Evolutionary conservation across 169 alveolate genomes (phyloP).

Genomic region (Cryptosporidium parvum): DNA sequence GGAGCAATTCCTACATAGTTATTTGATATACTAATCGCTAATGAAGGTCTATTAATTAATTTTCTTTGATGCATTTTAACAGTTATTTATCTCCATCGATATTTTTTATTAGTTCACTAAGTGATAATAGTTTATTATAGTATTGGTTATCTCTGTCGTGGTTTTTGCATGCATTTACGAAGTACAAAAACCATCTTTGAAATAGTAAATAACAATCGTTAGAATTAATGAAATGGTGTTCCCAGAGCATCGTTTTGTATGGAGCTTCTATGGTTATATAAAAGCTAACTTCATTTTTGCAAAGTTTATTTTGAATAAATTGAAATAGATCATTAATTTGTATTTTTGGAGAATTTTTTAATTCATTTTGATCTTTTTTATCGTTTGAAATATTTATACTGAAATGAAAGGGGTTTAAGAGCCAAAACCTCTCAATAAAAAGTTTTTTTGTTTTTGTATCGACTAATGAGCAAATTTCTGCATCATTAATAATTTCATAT

Average conservation of each 20-base stretch:
- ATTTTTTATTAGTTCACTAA: neutral
- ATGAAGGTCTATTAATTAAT: neutral
- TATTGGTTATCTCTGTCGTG: slow-evolving; percentile 17
- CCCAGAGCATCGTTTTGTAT: slow-evolving; percentile 48
- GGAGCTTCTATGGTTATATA: slow-evolving; percentile 8
- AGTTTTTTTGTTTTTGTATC: slow-evolving; percentile 34
- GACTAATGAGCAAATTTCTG: slow-evolving; percentile 7
- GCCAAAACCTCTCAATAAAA: slow-evolving; percentile 66
- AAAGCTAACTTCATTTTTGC: neutral
- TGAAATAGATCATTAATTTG: slow-evolving; percentile 47
- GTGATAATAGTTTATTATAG: slow-evolving; percentile 2
- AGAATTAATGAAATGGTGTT: slow-evolving; percentile 45
- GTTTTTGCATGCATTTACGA: neutral
- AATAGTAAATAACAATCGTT: slow-evolving; percentile 36
- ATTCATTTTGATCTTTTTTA: neutral
- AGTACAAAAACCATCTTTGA: slow-evolving; percentile 20
- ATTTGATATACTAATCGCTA: neutral
- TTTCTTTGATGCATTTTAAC: neutral
- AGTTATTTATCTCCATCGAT: neutral
- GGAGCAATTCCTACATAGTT: slow-evolving; percentile 62
- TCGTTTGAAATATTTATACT: neutral
- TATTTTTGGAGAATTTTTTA: slow-evolving; percentile 8
- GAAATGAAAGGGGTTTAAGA: slow-evolving; percentile 37
- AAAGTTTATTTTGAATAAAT: neutral
- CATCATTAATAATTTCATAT: slow-evolving; percentile 48